Evolutionary conservation across 768 basidiomycete species (phyloP).

Genomic region (Sistotremastrum niveocremeum): DNA sequence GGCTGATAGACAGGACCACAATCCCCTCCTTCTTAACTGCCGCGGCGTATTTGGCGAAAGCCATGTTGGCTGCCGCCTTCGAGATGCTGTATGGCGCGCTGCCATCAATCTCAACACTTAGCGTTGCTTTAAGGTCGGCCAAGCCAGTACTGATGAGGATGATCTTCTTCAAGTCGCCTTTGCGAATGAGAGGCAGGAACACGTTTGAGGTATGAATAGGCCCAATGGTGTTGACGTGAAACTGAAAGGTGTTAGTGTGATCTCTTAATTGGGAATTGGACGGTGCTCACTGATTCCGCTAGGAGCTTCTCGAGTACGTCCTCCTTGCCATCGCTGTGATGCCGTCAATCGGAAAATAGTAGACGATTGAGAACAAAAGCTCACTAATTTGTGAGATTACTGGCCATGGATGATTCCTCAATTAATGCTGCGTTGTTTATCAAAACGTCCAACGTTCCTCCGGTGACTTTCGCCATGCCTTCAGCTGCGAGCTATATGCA

Average conservation of each 20-base stretch:
- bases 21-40: conserved; percentile 20
- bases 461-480: conserved; percentile 4
- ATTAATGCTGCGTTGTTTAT: conserved; percentile 24
- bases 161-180: conserved; percentile 22
- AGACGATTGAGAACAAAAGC: not conserved
- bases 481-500: conserved; percentile 5
- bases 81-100: conserved; percentile 19
- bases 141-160: conserved; percentile 19
- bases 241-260: conserved; percentile 6
- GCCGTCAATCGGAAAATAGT: not conserved
- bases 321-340: conserved; percentile 3
- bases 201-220: conserved; percentile 21
- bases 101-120: conserved; percentile 5
- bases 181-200: conserved; percentile 23
- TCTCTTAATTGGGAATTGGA: not conserved
- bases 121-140: conserved; percentile 16
- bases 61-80: conserved; percentile 26
- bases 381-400: not conserved
- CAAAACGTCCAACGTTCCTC: conserved; percentile 22
- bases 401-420: not conserved
- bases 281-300: conserved; percentile 2
- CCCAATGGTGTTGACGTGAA: conserved; percentile 23
- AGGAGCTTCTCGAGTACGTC: conserved; percentile 13
- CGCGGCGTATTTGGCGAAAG: conserved; percentile 22
- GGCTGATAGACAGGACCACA: conserved; percentile 23